phyloP scores from a whole-genome alignment of 2,329 filamentous ascomycete genomes.

The Leptographium wingfieldii region DNA sequence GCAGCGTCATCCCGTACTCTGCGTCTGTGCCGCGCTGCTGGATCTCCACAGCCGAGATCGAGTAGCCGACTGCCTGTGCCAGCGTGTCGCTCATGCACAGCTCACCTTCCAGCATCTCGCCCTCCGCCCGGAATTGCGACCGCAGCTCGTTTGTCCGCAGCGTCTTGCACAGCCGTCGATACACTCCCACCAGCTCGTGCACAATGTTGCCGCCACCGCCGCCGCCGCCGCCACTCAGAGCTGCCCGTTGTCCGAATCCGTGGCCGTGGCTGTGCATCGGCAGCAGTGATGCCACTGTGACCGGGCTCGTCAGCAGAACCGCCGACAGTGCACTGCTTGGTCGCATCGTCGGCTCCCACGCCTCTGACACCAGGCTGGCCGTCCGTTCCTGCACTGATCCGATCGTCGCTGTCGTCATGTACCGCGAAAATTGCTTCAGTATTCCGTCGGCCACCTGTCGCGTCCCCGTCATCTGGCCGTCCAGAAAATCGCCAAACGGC shows the following conservation, averaged over 20 bases:
- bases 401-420: slow-evolving; percentile 25
- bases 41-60: slow-evolving; percentile 82
- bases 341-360: slow-evolving; percentile 26
- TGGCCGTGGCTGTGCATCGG: too few species aligned
- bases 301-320: too few species aligned
- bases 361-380: slow-evolving; percentile 23
- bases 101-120: slow-evolving; percentile 24
- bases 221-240: neutral
- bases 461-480: slow-evolving; percentile 35
- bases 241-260: neutral
- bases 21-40: slow-evolving; percentile 75
- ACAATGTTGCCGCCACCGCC: slow-evolving; percentile 20
- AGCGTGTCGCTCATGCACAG: slow-evolving; percentile 46
- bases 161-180: slow-evolving; percentile 47
- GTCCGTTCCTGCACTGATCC: slow-evolving; percentile 26
- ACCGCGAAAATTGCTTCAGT: slow-evolving; percentile 24
- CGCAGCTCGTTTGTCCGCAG: slow-evolving; percentile 41
- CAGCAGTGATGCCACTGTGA: neutral
- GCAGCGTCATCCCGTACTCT: slow-evolving; percentile 57
- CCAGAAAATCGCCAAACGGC: slow-evolving; percentile 56
- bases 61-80: slow-evolving; percentile 60
- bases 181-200: slow-evolving; percentile 46
- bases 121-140: slow-evolving; percentile 21
- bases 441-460: slow-evolving; percentile 20
- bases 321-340: neutral